phyloP scores from a whole-genome alignment of 2,329 filamentous ascomycete species.

The Penicillium sp. region DNA sequence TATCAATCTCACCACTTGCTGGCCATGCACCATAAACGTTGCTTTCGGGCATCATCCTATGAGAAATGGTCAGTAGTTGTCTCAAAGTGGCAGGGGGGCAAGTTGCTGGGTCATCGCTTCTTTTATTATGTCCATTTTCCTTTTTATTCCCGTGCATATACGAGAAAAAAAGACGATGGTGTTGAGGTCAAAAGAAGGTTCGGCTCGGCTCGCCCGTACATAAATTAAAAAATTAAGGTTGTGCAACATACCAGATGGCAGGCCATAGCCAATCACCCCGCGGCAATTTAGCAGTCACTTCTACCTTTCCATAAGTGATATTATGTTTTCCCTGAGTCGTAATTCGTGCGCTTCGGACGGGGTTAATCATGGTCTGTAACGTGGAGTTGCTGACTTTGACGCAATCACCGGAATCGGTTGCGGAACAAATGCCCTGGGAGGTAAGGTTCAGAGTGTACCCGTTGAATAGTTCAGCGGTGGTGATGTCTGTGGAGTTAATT shows the following conservation, averaged over 20 bases:
- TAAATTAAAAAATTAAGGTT: not conserved
- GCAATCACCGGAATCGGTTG: not conserved
- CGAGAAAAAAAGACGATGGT: not conserved
- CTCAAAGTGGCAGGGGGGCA: not conserved
- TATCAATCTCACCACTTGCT: constrained; percentile 12
- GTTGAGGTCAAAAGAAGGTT: constrained; percentile 1
- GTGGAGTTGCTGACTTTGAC: constrained; percentile 11
- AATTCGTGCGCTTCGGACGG: constrained; percentile 10
- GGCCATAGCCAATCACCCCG: constrained; percentile 14
- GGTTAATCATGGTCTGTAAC: constrained; percentile 6
- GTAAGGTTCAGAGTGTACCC: constrained; percentile 14
- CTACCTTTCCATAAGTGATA: constrained; percentile 13
- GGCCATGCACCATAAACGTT: constrained; percentile 9
- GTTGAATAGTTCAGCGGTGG: not conserved
- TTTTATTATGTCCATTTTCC: not conserved
- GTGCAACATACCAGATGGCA: constrained; percentile 11
- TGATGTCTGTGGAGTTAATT: constrained; percentile 4
- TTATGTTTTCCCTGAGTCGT: constrained; percentile 13
- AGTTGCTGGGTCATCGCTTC: not conserved
- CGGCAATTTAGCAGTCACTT: constrained; percentile 10
- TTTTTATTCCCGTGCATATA: not conserved
- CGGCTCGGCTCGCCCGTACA: not conserved
- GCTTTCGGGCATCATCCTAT: constrained; percentile 12
- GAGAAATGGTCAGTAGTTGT: not conserved
- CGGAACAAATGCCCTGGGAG: constrained; percentile 6